Evolutionary conservation across 805 yeast species (phyloP).

Genomic region (Sugiyamaella marilandica): DNA sequence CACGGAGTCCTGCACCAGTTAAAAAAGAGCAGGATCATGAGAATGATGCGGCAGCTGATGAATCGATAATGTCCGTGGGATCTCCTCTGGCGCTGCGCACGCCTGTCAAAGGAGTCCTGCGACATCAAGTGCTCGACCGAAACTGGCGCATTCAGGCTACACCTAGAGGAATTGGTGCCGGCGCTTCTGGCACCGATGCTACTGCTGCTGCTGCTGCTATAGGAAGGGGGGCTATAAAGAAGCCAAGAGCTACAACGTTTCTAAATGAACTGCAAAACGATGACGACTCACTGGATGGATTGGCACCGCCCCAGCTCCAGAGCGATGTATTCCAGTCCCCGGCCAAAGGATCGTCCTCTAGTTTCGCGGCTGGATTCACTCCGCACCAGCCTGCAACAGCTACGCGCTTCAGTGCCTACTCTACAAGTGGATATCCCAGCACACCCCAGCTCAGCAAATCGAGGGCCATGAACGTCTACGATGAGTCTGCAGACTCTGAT

Average conservation of each 20-base stretch:
- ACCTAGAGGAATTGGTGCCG: constrained; percentile 17
- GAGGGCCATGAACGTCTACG: not conserved
- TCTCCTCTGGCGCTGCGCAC: not conserved
- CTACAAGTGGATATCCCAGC: constrained; percentile 2
- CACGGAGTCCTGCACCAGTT: not conserved
- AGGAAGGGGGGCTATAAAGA: not conserved
- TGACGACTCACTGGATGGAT: constrained; percentile 1
- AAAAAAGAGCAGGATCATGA: not conserved
- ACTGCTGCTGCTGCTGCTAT: not conserved
- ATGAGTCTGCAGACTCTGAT: constrained; percentile 18
- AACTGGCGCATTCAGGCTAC: constrained; percentile 35
- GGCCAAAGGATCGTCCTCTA: not conserved
- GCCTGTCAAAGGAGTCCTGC: constrained; percentile 13
- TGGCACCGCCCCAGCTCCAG: constrained; percentile 12
- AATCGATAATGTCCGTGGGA: not conserved
- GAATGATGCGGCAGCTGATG: not conserved
- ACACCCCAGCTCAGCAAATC: not conserved
- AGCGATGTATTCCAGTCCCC: constrained; percentile 4
- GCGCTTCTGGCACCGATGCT: not conserved
- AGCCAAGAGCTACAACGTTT: not conserved
- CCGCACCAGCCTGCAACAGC: not conserved
- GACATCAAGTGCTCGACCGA: constrained; percentile 33
- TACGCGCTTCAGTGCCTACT: not conserved
- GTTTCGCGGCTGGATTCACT: not conserved
- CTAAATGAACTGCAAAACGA: not conserved